Conservation (phyloP, 2,329 filamentous ascomycete genomes). For the Hymenotorrendiella dingleyae region DNA sequence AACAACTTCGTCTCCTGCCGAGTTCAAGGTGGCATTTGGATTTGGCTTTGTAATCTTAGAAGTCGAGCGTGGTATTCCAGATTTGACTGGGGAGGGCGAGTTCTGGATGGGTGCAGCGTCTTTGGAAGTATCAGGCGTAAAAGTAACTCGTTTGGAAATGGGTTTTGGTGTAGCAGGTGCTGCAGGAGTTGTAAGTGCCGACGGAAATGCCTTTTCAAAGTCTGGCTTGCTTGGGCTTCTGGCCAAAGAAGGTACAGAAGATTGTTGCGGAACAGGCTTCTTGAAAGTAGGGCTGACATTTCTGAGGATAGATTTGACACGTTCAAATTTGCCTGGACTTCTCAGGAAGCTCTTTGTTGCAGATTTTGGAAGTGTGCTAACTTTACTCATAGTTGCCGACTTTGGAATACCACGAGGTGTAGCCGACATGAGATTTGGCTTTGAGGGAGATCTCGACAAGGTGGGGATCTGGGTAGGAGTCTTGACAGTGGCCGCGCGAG, state of each 20-base stretch:
- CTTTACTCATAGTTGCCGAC: conserved; percentile 45
- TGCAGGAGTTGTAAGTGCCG: conserved; percentile 53
- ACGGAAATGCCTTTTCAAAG: conserved; percentile 47
- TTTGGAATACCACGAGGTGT: conserved; percentile 46
- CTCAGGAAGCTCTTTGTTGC: conserved; percentile 17
- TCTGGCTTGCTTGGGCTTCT: conserved; percentile 43
- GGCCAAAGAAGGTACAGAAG: conserved; percentile 20
- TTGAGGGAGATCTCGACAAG: conserved; percentile 50
- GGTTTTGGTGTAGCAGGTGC: conserved; percentile 44
- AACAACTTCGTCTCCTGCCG: conserved; percentile 32
- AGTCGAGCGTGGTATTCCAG: conserved; percentile 39
- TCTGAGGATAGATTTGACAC: conserved; percentile 53
- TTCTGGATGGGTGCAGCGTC: conserved; percentile 43
- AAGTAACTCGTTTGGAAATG: conserved; percentile 69
- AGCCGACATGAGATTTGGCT: conserved; percentile 33
- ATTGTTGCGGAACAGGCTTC: conserved; percentile 15
- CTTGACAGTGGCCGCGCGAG: conserved; percentile 52
- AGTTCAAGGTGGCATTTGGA: conserved; percentile 24
- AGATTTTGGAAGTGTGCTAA: conserved; percentile 30
- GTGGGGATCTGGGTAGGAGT: conserved; percentile 40
- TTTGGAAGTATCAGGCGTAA: conserved; percentile 58
- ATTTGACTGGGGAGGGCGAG: conserved; percentile 53
- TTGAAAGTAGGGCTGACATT: conserved; percentile 23
- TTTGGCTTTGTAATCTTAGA: conserved; percentile 34
- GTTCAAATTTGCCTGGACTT: conserved; percentile 34